Percentiles rank a stretch among this genome's conserved stretches.
These are phyloP conservation scores for Lentinula guzmanii DNA, from an alignment of 768 basidiomycete genomes.

Conservation along the genomic window DNA sequence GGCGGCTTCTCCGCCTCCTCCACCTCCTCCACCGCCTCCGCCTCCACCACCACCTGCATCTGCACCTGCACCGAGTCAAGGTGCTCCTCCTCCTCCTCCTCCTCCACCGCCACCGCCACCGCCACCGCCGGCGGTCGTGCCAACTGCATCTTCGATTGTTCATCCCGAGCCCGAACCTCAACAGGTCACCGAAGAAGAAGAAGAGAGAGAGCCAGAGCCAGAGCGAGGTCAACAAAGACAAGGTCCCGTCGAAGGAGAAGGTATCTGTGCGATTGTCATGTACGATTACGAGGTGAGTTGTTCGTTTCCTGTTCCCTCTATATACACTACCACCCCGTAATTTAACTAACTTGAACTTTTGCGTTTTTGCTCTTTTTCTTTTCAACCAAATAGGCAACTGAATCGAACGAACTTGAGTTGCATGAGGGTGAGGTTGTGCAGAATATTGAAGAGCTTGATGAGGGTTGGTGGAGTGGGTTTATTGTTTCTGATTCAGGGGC, in stretches of 20 bases:
- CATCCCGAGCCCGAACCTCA: conserved; percentile 16
- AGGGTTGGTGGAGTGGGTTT: conserved; percentile 87
- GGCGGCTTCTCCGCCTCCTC: conserved; percentile 27
- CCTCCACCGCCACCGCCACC: conserved; percentile 10
- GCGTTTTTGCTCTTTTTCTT: neutral
- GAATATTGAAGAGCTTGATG: conserved; percentile 78
- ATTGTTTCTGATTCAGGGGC: conserved; percentile 33
- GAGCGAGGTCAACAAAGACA: conserved; percentile 15
- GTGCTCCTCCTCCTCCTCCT: neutral
- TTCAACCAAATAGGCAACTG: conserved; percentile 46
- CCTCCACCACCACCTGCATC: conserved; percentile 15
- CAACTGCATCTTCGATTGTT: neutral
- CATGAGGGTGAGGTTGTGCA: conserved; percentile 78
- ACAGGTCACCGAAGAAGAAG: too few species aligned
- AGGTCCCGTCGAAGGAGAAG: conserved; percentile 28
- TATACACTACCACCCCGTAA: neutral
- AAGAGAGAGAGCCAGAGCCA: conserved; percentile 8
- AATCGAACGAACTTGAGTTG: conserved; percentile 83
- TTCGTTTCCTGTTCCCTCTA: neutral
- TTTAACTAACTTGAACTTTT: neutral
- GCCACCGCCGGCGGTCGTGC: conserved; percentile 7
- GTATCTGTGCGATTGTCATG: conserved; percentile 66
- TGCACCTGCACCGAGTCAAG: too few species aligned
- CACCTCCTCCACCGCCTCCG: conserved; percentile 34
- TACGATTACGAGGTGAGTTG: conserved; percentile 70